Evolutionary conservation across 441 rosid species (phyloP).

Genomic region (Brassica hybrid): DNA sequence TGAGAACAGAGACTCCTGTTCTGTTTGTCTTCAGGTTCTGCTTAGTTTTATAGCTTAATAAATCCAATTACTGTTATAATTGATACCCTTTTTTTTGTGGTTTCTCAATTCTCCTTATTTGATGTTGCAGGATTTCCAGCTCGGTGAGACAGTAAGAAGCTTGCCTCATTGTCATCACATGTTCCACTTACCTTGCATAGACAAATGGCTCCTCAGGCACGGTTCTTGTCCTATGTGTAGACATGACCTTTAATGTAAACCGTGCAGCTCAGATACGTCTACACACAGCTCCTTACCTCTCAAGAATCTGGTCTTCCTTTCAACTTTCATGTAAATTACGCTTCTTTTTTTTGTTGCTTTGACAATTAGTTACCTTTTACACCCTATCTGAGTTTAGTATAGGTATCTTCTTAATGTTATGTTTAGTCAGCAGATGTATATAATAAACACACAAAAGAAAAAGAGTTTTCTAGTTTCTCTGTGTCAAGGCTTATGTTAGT

Average conservation of each 20-base stretch:
- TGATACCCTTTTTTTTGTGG: neutral
- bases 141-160: slow-evolving; percentile 79
- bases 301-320: neutral
- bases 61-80: neutral
- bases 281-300: neutral
- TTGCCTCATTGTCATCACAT: slow-evolving; percentile 94
- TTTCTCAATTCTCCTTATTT: slow-evolving; percentile 5
- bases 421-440: slow-evolving; percentile 22
- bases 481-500: neutral
- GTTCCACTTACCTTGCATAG: slow-evolving; percentile 95
- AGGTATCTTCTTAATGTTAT: slow-evolving; percentile 1
- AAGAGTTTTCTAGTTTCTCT: neutral
- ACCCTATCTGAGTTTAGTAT: neutral
- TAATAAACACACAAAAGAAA: neutral
- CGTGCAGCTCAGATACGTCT: neutral
- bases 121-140: slow-evolving; percentile 78
- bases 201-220: slow-evolving; percentile 88
- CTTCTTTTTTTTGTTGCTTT: slow-evolving; percentile 6
- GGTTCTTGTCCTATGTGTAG: slow-evolving; percentile 96
- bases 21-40: slow-evolving; percentile 69
- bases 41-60: slow-evolving; percentile 4
- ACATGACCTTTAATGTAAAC: slow-evolving; percentile 61
- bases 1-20: slow-evolving; percentile 83
- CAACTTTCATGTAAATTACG: slow-evolving; percentile 30
- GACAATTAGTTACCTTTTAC: neutral